phyloP scores from a whole-genome alignment of 345 rosid species.

The Aurinia saxatilis region DNA sequence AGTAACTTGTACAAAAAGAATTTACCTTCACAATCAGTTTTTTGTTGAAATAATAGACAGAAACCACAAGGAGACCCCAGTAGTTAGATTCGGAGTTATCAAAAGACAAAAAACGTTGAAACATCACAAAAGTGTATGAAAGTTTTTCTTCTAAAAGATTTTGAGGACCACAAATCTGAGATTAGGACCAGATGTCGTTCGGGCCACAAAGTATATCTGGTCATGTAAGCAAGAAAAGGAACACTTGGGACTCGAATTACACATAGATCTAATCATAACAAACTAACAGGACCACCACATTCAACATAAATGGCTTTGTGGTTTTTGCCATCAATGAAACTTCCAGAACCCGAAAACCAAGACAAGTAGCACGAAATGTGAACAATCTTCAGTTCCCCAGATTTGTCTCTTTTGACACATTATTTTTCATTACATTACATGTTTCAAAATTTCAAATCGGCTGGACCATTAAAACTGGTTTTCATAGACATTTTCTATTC shows the following conservation, averaged over 20 bases:
- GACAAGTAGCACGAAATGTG: slow-evolving; percentile 15
- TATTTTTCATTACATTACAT: slow-evolving; percentile 8
- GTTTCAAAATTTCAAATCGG: slow-evolving; percentile 22
- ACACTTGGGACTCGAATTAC: slow-evolving; percentile 27
- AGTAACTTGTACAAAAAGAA: neutral
- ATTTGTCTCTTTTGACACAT: slow-evolving; percentile 17
- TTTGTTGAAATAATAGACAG: slow-evolving; percentile 6
- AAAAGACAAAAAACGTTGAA: slow-evolving; percentile 24
- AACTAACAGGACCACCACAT: slow-evolving; percentile 30
- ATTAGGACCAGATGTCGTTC: slow-evolving; percentile 26
- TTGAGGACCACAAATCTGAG: slow-evolving; percentile 22
- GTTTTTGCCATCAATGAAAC: slow-evolving; percentile 31
- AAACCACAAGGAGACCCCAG: slow-evolving; percentile 25
- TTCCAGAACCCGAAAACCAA: slow-evolving; percentile 22
- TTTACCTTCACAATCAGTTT: too few species aligned
- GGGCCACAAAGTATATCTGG: slow-evolving; percentile 29
- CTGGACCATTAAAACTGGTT: slow-evolving; percentile 9
- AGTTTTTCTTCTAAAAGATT: slow-evolving; percentile 23
- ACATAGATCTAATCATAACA: slow-evolving; percentile 26
- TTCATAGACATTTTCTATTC: neutral
- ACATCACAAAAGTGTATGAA: slow-evolving; percentile 22
- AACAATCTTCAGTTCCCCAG: slow-evolving; percentile 28
- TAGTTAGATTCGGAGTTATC: slow-evolving; percentile 14
- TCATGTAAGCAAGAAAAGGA: slow-evolving; percentile 27
- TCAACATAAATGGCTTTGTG: slow-evolving; percentile 26